phyloP scores from a whole-genome alignment of 108 stramenopile species.

The Cyclostephanos invisitatus region DNA sequence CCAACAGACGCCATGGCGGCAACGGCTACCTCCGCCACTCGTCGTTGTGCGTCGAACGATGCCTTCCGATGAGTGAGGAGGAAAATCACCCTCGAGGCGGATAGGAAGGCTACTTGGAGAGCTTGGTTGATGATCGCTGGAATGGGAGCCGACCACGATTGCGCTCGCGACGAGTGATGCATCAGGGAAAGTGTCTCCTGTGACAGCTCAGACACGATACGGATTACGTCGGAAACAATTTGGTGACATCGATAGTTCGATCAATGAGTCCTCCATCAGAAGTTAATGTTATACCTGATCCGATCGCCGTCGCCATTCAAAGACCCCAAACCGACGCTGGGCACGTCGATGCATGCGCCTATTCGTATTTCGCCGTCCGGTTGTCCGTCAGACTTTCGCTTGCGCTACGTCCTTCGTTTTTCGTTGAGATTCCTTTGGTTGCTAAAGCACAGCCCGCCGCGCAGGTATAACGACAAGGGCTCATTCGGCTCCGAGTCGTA shows the following conservation, averaged over 20 bases:
- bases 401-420: conserved; percentile 75
- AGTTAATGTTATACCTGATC: conserved; percentile 48
- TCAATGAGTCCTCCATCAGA: conserved; percentile 50
- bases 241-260: conserved; percentile 60
- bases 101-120: conserved; percentile 64
- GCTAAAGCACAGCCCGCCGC: conserved; percentile 77
- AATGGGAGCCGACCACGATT: conserved; percentile 10
- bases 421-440: conserved; percentile 84
- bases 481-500: conserved; percentile 76
- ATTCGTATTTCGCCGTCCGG: conserved; percentile 35
- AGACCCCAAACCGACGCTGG: conserved; percentile 7
- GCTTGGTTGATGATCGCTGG: conserved; percentile 33
- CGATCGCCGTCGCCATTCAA: neutral
- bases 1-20: conserved; percentile 20
- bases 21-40: conserved; percentile 49
- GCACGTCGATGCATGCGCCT: conserved; percentile 9
- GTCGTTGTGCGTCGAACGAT: conserved; percentile 64
- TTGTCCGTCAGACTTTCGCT: conserved; percentile 48
- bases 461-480: conserved; percentile 66
- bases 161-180: conserved; percentile 1
- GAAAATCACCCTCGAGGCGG: conserved; percentile 53
- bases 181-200: conserved; percentile 48
- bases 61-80: conserved; percentile 82
- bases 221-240: conserved; percentile 57
- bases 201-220: conserved; percentile 35